phyloP scores from a whole-genome alignment of 257 asterid genomes.

The Solanum appendiculatum region DNA sequence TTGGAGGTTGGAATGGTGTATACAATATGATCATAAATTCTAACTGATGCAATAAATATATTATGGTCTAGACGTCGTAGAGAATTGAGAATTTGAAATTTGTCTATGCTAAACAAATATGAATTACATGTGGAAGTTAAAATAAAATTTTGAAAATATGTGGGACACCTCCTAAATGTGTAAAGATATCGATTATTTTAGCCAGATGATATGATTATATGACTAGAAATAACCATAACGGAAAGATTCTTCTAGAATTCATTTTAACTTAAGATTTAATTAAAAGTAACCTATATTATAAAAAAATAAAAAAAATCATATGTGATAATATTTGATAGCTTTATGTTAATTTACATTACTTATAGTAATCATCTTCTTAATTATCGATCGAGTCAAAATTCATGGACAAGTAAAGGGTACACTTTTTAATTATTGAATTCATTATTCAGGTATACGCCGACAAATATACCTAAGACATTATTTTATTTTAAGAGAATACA shows the following conservation, averaged over 20 bases:
- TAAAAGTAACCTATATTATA: background rate
- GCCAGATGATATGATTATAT: background rate
- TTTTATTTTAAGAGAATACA: too few species aligned
- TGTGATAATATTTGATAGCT: background rate
- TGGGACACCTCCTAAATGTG: background rate
- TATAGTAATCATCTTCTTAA: background rate
- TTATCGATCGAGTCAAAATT: background rate
- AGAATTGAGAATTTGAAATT: background rate
- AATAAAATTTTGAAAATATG: background rate
- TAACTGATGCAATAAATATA: background rate
- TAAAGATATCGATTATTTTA: too few species aligned
- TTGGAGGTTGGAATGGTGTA: constrained; percentile 79
- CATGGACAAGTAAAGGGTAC: background rate
- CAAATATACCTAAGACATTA: too few species aligned
- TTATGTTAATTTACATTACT: background rate
- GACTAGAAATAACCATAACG: background rate
- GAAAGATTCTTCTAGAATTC: background rate
- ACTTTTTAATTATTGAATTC: background rate
- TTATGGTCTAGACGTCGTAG: background rate
- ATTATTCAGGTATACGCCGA: background rate
- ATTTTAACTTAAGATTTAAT: background rate
- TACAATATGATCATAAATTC: constrained; percentile 25
- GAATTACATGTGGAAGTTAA: background rate
- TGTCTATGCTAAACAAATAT: background rate
- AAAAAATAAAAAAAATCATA: background rate